Base-by-base conservation (phyloP, 2,329 filamentous ascomycete genomes). In the Pyrenophora teres region DNA sequence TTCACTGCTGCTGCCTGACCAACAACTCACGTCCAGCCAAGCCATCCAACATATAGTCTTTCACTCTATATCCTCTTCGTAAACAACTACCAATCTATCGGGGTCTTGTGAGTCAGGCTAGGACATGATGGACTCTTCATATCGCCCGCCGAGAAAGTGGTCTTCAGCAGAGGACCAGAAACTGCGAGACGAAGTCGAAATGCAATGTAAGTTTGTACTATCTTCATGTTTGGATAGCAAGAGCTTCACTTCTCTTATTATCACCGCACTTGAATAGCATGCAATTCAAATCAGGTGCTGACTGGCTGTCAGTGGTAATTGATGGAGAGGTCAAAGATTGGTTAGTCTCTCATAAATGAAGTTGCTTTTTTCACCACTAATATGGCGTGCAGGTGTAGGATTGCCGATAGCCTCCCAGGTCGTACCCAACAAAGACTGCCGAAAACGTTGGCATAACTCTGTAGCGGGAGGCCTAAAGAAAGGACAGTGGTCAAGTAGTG, bases 381-480 rank as follows among this genome's bases (percentile, higher is more conserved):
- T 32, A 15, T 6, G 5, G n/a, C 19, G n/a, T 13, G 12, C 27
- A 62, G 67, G 74, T 75, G 72, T 47, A 63, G 60, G 39, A 69
- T 78, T 36, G 74, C 76, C 10, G 50, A 60, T 5, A 65, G 63
- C 21, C 69, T 78, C 1, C 74, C 74, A 2, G 71, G 71, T 6
- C 63, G 76, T 47, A 74, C 72, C 72, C 12, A 78, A 78, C 59
- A 78, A 78, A 54, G 76, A 78, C 58, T 78, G 75, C 47, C 69
- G 76, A 15, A 78, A 78, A 54, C 66, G 76, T 36, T 78, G 74
- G 74, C 67, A 70, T 38, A 77, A 77, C 41, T 70, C 69, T 15
- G 65, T 73, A 54, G 59, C 67, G 46, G 61, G 72, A 52, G 61
- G 70, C 10, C 60, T 77, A 27, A 77, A 72, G 49, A 78, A 77